These are phyloP conservation scores for Cercis canadensis DNA, from an alignment of 306 rosid species.

Conservation along the genomic window DNA sequence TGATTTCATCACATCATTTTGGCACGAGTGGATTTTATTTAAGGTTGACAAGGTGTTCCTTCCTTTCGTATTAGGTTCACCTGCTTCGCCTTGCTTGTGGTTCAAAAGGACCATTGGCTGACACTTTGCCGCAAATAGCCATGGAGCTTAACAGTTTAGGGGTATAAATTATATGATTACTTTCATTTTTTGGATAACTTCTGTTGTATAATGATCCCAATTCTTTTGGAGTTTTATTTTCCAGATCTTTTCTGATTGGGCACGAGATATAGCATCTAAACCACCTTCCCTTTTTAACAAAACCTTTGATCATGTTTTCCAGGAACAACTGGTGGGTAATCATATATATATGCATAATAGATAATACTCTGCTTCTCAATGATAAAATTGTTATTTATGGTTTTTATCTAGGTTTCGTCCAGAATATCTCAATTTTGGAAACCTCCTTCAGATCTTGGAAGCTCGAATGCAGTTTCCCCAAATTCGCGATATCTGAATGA, in stretches of 20 bases:
- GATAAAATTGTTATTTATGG: slow-evolving; percentile 20
- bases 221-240: slow-evolving; percentile 40
- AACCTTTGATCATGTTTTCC: slow-evolving; percentile 67
- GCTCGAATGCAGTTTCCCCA: slow-evolving; percentile 56
- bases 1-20: slow-evolving; percentile 24
- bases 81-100: slow-evolving; percentile 83
- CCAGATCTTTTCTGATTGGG: slow-evolving; percentile 83
- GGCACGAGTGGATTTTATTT: slow-evolving; percentile 20
- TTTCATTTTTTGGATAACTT: slow-evolving; percentile 33
- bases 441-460: slow-evolving; percentile 66
- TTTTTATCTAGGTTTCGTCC: slow-evolving; percentile 67
- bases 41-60: slow-evolving; percentile 27
- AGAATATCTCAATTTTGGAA: slow-evolving; percentile 78
- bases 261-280: slow-evolving; percentile 74
- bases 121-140: slow-evolving; percentile 72
- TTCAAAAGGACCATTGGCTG: slow-evolving; percentile 65
- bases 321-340: slow-evolving; percentile 65
- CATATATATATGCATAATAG: slow-evolving; percentile 2
- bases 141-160: slow-evolving; percentile 75
- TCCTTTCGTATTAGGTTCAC: slow-evolving; percentile 69
- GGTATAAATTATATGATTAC: slow-evolving; percentile 48
- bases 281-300: slow-evolving; percentile 64
- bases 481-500: slow-evolving; percentile 93
- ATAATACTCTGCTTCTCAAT: slow-evolving; percentile 23
- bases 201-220: slow-evolving; percentile 44